phyloP scores from a whole-genome alignment of 2,329 filamentous ascomycete species.

The Aureobasidium musti region DNA sequence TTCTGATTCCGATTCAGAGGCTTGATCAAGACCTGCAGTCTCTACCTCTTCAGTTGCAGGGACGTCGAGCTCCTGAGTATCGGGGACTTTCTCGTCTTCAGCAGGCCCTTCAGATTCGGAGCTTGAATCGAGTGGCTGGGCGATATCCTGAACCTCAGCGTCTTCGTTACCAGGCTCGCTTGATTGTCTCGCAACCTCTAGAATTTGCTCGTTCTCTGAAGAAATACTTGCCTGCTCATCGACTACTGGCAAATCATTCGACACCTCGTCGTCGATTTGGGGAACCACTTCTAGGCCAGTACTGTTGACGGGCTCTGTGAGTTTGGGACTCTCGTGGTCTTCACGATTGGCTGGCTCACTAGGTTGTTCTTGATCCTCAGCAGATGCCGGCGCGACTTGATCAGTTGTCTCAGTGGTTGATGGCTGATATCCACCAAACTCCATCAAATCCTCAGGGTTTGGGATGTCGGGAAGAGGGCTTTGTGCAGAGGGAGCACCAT shows the following conservation, averaged over 20 bases:
- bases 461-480: constrained; percentile 18
- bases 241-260: not conserved
- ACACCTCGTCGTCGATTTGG: not conserved
- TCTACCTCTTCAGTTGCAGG: not conserved
- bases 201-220: not conserved
- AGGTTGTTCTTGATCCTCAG: not conserved
- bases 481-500: not conserved
- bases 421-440: constrained; percentile 26
- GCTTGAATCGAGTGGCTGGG: not conserved
- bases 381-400: not conserved
- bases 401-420: not conserved
- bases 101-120: not conserved
- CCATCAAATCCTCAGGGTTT: constrained; percentile 22
- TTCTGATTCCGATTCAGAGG: not conserved
- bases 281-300: not conserved
- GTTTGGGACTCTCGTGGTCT: not conserved
- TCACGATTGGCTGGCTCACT: constrained; percentile 22
- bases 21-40: not conserved
- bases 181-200: not conserved
- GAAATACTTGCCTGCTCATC: not conserved
- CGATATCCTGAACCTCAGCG: not conserved
- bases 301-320: not conserved
- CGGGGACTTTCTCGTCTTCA: not conserved
- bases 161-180: too few species aligned
- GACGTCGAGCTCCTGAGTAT: not conserved